Percentiles rank a stretch among this genome's conserved stretches.
phyloP scores from a whole-genome alignment of 116 monocot genomes.

The Dioscorea cayenensis region DNA sequence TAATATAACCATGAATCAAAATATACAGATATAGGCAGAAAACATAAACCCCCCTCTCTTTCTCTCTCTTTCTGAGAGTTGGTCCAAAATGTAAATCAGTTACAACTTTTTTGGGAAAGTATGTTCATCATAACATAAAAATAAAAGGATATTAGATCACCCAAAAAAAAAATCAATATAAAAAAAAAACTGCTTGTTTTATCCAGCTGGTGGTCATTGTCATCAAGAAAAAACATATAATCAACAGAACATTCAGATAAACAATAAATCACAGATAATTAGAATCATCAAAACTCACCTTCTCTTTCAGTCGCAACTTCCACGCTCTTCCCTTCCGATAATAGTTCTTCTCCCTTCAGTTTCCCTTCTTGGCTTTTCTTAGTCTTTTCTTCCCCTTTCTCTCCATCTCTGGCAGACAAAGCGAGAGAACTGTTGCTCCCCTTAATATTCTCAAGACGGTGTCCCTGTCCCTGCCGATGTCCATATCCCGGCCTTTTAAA shows the following conservation, averaged over 20 bases:
- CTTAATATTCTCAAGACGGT: slow-evolving; percentile 20
- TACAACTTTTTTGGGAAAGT: no score
- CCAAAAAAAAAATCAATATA: not conserved
- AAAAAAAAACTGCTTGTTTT: no score
- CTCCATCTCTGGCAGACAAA: not conserved
- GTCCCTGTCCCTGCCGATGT: slow-evolving; percentile 15
- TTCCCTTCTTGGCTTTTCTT: slow-evolving; percentile 15
- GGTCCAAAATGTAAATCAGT: no score
- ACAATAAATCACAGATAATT: not conserved
- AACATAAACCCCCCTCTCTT: no score
- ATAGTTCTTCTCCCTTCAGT: slow-evolving; percentile 7
- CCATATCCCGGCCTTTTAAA: slow-evolving; percentile 13
- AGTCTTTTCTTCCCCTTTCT: slow-evolving; percentile 7
- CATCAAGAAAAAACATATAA: not conserved
- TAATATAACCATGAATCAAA: no score
- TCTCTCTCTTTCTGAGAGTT: no score
- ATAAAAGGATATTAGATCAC: not conserved
- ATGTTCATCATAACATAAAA: not conserved
- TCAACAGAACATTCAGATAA: not conserved
- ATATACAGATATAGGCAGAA: no score
- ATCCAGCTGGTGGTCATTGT: not conserved
- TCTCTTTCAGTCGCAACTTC: slow-evolving; percentile 13
- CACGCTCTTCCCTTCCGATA: slow-evolving; percentile 9
- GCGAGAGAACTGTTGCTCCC: slow-evolving; percentile 16
- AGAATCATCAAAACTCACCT: slow-evolving; percentile 2